Evolutionary conservation across 352 stramenopile species (phyloP).

Genomic region (Pythium utonaiense): DNA sequence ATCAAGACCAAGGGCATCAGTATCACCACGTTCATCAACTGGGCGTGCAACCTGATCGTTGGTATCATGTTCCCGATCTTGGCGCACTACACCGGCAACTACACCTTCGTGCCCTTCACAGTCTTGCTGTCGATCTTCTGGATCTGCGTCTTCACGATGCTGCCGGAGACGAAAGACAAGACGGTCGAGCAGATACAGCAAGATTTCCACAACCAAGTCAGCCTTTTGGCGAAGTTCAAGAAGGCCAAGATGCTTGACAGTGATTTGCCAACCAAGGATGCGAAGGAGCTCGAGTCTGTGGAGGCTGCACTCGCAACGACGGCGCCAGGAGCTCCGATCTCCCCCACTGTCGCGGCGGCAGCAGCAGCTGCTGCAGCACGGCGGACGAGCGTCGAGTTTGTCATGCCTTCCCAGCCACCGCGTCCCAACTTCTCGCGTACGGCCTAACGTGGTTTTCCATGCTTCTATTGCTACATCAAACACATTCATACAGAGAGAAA

Average conservation of each 20-base stretch:
- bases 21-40: constrained; percentile 39
- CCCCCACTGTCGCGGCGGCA: background rate
- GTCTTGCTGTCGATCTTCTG: constrained; percentile 31
- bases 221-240: constrained; percentile 31
- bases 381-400: constrained; percentile 18
- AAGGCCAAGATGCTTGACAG: constrained; percentile 27
- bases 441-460: constrained; percentile 1
- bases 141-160: constrained; percentile 32
- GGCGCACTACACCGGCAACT: constrained; percentile 28
- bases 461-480: background rate
- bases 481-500: background rate
- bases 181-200: constrained; percentile 42
- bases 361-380: background rate
- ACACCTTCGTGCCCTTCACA: constrained; percentile 39
- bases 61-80: constrained; percentile 32
- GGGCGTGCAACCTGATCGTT: constrained; percentile 35
- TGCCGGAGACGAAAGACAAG: constrained; percentile 37
- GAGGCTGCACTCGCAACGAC: background rate
- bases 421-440: constrained; percentile 20
- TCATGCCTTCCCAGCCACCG: constrained; percentile 15
- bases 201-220: constrained; percentile 27
- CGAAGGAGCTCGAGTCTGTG: constrained; percentile 1
- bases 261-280: constrained; percentile 5
- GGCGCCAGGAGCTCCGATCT: background rate
- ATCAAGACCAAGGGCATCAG: constrained; percentile 35